Base-by-base conservation (phyloP, 148 eudicot species). In the Tetragonia tetragonoides region DNA sequence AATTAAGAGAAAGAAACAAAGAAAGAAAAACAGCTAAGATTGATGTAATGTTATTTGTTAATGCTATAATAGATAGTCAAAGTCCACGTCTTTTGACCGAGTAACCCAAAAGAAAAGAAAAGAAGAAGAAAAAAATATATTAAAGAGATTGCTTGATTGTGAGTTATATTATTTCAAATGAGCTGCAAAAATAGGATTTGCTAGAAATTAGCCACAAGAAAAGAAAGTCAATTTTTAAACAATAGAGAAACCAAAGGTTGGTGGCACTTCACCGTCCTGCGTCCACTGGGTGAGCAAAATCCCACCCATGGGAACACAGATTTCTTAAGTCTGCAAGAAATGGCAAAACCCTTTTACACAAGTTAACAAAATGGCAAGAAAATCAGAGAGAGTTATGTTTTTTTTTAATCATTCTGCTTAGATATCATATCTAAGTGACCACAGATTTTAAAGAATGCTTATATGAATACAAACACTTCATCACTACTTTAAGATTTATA, bases 211-310 rank as follows among this genome's bases (percentile, higher is more conserved):
- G 49, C 49, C 49, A 46, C 49, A 46, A 65, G 68, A 65, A 65
- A 34, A 65, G 24, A 24, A 65, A 34, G 10, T 5, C 6, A 5
- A 46, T 0, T 46, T 5, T 10, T 46, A 46, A 6, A 46, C 49
- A 46, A 46, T 46, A 46, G 49, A 3, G 10, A 46, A 46, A 46
- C 6, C 10, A 10, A 44, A 46, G 49, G 6, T 75, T 64, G 70
- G 60, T 28, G 61, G 42, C 70, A 72, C 63, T 15, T 79, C 81
- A 53, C 71, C 63, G 65, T 64, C 71, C 28, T 6, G 3, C 24
- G 51, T 23, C 34, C 34, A n/a, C n/a, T n/a, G 37, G 21, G 23
- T 10, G 16, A 24, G 70, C 0, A 66, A 73, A 42, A n/a, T 34
- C 41, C 23, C 66, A 56, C 66, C 63, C 24, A 4, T 23, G 70